Evolutionary conservation across 2,329 filamentous ascomycete genomes (phyloP).

Genomic region (Bertia moriformis): DNA sequence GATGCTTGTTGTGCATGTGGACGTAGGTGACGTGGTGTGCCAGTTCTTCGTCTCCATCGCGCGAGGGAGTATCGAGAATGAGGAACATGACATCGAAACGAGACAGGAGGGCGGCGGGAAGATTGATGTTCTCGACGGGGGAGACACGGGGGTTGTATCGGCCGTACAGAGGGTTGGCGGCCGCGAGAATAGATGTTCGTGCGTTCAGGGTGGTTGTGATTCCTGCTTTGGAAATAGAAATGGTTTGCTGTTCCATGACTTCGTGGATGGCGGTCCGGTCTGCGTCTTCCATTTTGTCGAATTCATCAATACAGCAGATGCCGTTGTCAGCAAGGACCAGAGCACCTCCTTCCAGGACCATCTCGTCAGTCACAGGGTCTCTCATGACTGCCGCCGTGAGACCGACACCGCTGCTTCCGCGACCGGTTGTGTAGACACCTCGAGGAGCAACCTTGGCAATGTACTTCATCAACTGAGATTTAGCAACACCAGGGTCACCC

Average conservation of each 20-base stretch:
- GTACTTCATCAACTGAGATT: not conserved
- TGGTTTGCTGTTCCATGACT: slow-evolving; percentile 1
- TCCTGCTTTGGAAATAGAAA: slow-evolving; percentile 1
- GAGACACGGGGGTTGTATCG: slow-evolving; percentile 42
- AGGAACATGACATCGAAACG: slow-evolving; percentile 60
- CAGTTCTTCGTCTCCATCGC: slow-evolving; percentile 53
- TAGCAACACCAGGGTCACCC: slow-evolving; percentile 1
- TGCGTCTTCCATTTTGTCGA: slow-evolving; percentile 1
- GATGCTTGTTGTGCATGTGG: slow-evolving; percentile 57
- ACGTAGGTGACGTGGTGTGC: slow-evolving; percentile 56
- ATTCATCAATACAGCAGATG: slow-evolving; percentile 1
- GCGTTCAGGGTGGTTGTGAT: slow-evolving; percentile 1
- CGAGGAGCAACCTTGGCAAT: slow-evolving; percentile 1
- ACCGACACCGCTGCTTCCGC: slow-evolving; percentile 1
- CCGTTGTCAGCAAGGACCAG: slow-evolving; percentile 1
- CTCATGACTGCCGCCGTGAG: slow-evolving; percentile 1
- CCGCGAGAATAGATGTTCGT: not conserved
- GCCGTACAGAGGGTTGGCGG: not conserved
- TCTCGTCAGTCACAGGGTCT: slow-evolving; percentile 1
- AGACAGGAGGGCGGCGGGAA: slow-evolving; percentile 53
- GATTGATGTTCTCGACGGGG: slow-evolving; percentile 60
- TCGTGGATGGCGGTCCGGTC: slow-evolving; percentile 1
- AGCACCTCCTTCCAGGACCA: slow-evolving; percentile 1
- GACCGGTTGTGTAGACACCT: not conserved
- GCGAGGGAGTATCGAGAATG: slow-evolving; percentile 53